Percentiles rank a stretch among this genome's conserved stretches.
phyloP scores from a whole-genome alignment of 371 early-diverging fungal genomes.

The Lichtheimia hyalospora region DNA sequence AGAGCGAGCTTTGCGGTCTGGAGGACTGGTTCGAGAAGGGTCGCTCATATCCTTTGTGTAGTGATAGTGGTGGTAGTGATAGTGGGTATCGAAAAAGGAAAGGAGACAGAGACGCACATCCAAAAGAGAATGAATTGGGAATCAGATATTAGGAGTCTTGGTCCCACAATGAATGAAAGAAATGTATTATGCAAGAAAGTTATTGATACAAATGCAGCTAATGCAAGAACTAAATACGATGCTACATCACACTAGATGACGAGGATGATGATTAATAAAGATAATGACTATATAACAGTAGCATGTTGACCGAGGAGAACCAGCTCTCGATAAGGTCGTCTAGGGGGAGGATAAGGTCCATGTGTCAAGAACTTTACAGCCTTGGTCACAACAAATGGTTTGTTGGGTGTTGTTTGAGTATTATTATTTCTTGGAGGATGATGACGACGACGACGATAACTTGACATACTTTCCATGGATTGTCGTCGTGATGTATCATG shows the following conservation, averaged over 20 bases:
- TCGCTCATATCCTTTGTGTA: neutral
- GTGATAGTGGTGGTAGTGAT: neutral
- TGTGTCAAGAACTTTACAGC: conserved; percentile 5
- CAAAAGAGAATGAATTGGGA: too few relatives aligned
- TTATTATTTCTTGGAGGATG: too few relatives aligned
- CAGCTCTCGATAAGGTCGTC: conserved; percentile 26
- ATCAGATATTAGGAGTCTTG: too few relatives aligned
- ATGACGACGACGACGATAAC: neutral
- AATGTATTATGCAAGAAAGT: neutral
- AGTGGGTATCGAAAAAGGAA: neutral
- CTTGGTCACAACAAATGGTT: neutral
- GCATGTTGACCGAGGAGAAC: conserved; percentile 2
- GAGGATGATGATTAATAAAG: neutral
- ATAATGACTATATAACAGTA: neutral
- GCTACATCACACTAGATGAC: too few relatives aligned
- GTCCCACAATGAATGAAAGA: too few relatives aligned
- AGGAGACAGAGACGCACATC: neutral
- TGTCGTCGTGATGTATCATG: too few relatives aligned
- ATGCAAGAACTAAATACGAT: too few relatives aligned
- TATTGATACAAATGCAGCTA: too few relatives aligned
- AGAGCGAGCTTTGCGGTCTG: conserved; percentile 10
- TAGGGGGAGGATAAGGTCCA: conserved; percentile 43
- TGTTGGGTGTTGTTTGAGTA: neutral
- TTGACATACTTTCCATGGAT: neutral
- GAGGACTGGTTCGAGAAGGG: conserved; percentile 2